Percentiles rank a stretch among this genome's conserved stretches.
Evolutionary conservation across 257 asterid genomes (phyloP).

Genomic region (Lavandula angustifolia): DNA sequence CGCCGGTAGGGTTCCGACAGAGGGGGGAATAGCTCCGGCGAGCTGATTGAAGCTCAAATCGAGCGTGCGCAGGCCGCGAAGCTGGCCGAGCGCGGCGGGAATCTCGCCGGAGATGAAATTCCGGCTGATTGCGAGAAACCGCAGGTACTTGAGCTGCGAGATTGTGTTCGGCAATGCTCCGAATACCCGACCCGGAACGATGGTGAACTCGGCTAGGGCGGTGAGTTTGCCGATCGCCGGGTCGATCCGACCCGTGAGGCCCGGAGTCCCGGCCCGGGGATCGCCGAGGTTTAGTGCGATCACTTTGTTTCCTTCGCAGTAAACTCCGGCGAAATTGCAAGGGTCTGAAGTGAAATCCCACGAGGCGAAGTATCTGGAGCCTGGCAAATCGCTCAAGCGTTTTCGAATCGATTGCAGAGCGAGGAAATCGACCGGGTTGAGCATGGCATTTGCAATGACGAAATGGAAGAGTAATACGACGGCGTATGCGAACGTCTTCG

Average conservation of each 20-base stretch:
- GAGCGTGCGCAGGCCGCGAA: constrained; percentile 60
- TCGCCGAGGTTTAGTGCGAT: constrained; percentile 84
- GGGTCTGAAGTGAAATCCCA: constrained; percentile 98
- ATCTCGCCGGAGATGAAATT: constrained; percentile 69
- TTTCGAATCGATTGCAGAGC: constrained; percentile 78
- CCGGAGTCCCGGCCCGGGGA: constrained; percentile 86
- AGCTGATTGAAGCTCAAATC: constrained; percentile 81
- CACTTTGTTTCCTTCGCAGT: constrained; percentile 65
- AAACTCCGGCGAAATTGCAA: constrained; percentile 78
- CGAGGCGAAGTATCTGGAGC: constrained; percentile 67
- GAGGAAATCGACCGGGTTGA: constrained; percentile 82
- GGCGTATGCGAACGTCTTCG: constrained; percentile 11
- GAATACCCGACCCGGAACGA: constrained; percentile 73
- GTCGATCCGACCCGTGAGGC: constrained; percentile 64
- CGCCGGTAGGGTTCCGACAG: constrained; percentile 60
- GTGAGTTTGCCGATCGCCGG: constrained; percentile 76
- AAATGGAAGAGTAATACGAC: constrained; percentile 25
- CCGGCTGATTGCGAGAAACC: constrained; percentile 71
- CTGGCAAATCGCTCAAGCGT: constrained; percentile 70
- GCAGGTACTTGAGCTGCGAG: constrained; percentile 51
- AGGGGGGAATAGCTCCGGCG: constrained; percentile 54
- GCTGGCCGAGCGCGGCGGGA: constrained; percentile 66
- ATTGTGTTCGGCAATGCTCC: constrained; percentile 67
- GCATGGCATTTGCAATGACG: constrained; percentile 44
- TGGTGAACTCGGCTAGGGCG: constrained; percentile 61